Conservation (phyloP, 164 flowering plant species). For the Magnolia kwangsiensis region DNA sequence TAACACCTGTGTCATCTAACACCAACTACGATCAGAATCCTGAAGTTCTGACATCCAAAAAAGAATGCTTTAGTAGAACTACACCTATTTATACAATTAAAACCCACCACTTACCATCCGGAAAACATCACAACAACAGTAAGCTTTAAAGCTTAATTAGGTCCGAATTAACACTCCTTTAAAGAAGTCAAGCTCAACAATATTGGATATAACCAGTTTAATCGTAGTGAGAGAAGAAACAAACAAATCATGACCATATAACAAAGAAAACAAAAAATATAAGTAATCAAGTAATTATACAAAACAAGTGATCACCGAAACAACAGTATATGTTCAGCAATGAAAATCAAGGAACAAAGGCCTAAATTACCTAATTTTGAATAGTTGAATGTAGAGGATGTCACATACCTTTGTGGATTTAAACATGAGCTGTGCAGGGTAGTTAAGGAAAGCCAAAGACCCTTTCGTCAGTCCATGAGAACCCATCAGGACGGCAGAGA, state of each 20-base stretch:
- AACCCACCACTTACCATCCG: not conserved
- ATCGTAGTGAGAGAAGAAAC: too few species aligned
- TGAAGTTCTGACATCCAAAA: not conserved
- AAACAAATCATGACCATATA: too few species aligned
- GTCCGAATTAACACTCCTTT: too few species aligned
- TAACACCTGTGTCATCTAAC: not conserved
- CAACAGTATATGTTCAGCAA: too few species aligned
- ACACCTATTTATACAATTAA: not conserved
- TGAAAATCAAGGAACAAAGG: not conserved
- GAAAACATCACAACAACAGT: not conserved
- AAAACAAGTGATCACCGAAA: too few species aligned
- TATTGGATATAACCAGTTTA: too few species aligned
- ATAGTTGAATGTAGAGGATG: not conserved
- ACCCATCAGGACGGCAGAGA: constrained; percentile 89
- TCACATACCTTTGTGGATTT: constrained; percentile 82
- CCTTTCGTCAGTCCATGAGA: constrained; percentile 93
- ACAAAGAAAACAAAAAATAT: too few species aligned
- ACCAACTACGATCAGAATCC: not conserved
- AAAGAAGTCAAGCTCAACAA: too few species aligned
- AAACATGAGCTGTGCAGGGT: constrained; percentile 95
- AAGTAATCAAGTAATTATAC: too few species aligned
- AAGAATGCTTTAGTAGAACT: not conserved
- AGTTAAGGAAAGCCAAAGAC: constrained; percentile 82
- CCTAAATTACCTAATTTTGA: not conserved
- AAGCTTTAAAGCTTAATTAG: too few species aligned